These are phyloP conservation scores for Leccinum barrowsii DNA, from an alignment of 768 basidiomycete genomes.

Conservation along the genomic window DNA sequence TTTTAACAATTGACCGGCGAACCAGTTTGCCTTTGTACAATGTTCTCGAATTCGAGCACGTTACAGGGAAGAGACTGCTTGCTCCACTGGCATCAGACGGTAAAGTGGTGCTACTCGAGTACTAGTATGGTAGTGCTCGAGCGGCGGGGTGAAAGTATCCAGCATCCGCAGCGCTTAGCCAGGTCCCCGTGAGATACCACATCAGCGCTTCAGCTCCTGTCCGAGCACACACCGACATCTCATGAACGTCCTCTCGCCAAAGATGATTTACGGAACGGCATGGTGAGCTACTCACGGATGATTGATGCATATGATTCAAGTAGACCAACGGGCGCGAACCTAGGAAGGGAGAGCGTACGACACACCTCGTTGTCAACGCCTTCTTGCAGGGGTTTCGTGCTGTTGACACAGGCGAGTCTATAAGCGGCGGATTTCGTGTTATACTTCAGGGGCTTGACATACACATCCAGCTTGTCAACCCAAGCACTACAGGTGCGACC, in stretches of 20 bases:
- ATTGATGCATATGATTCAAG: background rate
- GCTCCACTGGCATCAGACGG: background rate
- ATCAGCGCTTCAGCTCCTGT: background rate
- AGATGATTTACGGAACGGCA: conserved; percentile 60
- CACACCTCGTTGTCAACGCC: conserved; percentile 64
- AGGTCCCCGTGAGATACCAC: conserved; percentile 14
- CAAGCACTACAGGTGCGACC: conserved; percentile 62
- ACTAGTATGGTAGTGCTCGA: background rate
- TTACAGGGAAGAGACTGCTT: background rate
- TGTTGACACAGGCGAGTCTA: conserved; percentile 73
- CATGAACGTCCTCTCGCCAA: conserved; percentile 36
- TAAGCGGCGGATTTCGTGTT: background rate
- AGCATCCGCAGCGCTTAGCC: background rate
- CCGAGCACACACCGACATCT: background rate
- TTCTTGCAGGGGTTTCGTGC: conserved; percentile 75
- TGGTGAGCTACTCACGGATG: conserved; percentile 37
- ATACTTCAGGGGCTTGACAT: conserved; percentile 15
- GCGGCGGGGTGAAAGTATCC: background rate
- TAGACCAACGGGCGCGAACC: background rate
- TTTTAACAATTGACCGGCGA: background rate
- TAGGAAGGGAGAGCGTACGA: conserved; percentile 78
- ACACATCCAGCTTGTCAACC: conserved; percentile 54
- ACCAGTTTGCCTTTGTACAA: background rate
- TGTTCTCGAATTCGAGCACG: background rate
- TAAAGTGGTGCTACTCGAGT: background rate